Conservation (phyloP, 768 basidiomycete genomes). For the Mycena maculata region DNA sequence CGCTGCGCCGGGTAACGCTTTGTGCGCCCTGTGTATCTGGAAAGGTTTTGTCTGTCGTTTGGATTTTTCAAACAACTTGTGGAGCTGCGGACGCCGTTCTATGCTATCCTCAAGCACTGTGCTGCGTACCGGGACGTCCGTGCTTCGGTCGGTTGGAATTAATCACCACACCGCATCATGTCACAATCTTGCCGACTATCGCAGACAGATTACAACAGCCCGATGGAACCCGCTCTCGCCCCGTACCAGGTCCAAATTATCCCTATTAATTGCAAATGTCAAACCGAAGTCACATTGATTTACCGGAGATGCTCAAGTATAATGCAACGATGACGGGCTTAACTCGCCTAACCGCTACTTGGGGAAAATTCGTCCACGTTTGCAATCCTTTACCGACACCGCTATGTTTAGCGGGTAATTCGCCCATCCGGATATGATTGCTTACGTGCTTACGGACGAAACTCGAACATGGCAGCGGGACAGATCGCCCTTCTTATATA, state of each 20-base stretch:
- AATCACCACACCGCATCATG: no score
- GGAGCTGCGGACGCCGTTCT: no score
- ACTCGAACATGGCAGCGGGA: constrained; percentile 6
- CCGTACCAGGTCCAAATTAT: background rate
- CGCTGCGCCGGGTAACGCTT: background rate
- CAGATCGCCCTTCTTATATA: constrained; percentile 10
- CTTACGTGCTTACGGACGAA: constrained; percentile 4
- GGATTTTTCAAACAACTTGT: no score
- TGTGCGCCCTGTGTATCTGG: background rate
- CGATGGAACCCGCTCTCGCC: constrained; percentile 24
- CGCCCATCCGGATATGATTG: constrained; percentile 10
- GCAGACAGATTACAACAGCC: constrained; percentile 18
- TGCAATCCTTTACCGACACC: constrained; percentile 3
- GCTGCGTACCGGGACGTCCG: no score
- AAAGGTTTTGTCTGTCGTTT: background rate
- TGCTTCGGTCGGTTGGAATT: no score
- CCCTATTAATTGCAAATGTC: constrained; percentile 20
- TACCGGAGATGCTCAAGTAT: background rate
- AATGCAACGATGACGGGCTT: constrained; percentile 29
- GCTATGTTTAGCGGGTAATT: constrained; percentile 17
- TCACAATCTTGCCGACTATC: constrained; percentile 24
- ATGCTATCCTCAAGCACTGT: no score
- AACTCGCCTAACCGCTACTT: constrained; percentile 26
- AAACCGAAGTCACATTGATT: constrained; percentile 17
- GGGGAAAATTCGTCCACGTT: constrained; percentile 12